Evolutionary conservation across 768 basidiomycete species (phyloP).

Genomic region (Strobilomyces dryophilus): DNA sequence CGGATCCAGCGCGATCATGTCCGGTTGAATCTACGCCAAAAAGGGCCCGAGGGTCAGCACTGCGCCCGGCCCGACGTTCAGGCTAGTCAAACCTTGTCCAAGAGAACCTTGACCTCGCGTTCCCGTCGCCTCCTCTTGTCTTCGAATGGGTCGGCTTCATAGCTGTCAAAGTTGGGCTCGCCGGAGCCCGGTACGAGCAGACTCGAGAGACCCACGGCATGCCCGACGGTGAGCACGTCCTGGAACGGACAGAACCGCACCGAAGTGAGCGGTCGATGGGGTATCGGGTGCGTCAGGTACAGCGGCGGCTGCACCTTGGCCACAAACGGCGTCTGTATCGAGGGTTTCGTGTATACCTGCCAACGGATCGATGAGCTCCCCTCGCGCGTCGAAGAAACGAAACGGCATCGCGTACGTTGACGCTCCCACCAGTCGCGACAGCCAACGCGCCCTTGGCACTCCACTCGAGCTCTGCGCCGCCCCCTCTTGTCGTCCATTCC

Average conservation of each 20-base stretch:
- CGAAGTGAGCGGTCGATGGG: conserved; percentile 70
- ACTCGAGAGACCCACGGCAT: conserved; percentile 72
- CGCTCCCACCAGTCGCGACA: conserved; percentile 76
- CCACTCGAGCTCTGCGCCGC: conserved; percentile 72
- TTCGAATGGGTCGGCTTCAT: conserved; percentile 95
- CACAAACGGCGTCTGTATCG: conserved; percentile 54
- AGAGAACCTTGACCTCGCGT: conserved; percentile 81
- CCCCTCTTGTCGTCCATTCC: conserved; percentile 71
- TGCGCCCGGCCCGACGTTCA: no score
- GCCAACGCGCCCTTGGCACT: conserved; percentile 81
- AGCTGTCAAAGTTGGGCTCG: conserved; percentile 91
- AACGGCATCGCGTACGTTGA: conserved; percentile 63
- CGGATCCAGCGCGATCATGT: conserved; percentile 83
- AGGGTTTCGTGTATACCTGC: conserved; percentile 70
- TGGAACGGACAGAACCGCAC: conserved; percentile 87
- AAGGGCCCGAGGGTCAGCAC: not conserved
- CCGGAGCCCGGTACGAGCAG: conserved; percentile 90
- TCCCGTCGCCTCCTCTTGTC: conserved; percentile 76
- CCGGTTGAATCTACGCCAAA: conserved; percentile 70
- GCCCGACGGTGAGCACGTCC: conserved; percentile 79
- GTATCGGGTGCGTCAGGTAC: conserved; percentile 85
- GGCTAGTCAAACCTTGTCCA: conserved; percentile 91
- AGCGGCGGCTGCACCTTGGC: conserved; percentile 62
- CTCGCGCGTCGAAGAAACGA: no score
- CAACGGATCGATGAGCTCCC: not conserved